phyloP scores from a whole-genome alignment of 768 basidiomycete species.

The Neoboletus brunneissimus region DNA sequence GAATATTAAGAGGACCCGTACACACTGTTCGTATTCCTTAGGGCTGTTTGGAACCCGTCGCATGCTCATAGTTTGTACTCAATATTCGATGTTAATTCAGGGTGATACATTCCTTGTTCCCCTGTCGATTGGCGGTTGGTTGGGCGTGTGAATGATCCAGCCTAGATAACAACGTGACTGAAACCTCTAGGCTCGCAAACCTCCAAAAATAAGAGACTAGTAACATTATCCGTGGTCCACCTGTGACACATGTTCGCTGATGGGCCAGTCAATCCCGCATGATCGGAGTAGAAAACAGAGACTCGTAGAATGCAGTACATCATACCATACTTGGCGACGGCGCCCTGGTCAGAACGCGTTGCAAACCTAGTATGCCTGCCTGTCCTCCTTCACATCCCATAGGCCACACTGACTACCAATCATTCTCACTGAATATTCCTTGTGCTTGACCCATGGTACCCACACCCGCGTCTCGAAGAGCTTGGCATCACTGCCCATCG shows the following conservation, averaged over 20 bases:
- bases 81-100: not conserved
- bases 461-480: slow-evolving; percentile 20
- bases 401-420: slow-evolving; percentile 5
- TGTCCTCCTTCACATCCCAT: slow-evolving; percentile 20
- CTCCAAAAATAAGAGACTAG: too few relatives aligned
- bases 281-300: not conserved
- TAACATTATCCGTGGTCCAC: too few relatives aligned
- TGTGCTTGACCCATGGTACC: slow-evolving; percentile 23
- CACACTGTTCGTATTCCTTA: not conserved
- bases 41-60: not conserved
- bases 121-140: not conserved
- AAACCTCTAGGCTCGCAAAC: too few relatives aligned
- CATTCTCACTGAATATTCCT: slow-evolving; percentile 18
- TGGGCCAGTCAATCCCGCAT: not conserved
- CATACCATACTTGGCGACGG: too few relatives aligned
- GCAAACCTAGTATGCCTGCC: slow-evolving; percentile 2
- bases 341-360: not conserved
- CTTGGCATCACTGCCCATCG: not conserved
- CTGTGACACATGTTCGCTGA: not conserved
- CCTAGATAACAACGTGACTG: too few relatives aligned
- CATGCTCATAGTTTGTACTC: not conserved
- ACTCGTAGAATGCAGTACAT: not conserved
- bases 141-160: too few relatives aligned
- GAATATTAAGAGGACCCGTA: not conserved
- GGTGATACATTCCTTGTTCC: not conserved